These are phyloP conservation scores for Rhinocladiella mackenziei DNA, from an alignment of 2,329 filamentous ascomycete species.

Conservation along the genomic window DNA sequence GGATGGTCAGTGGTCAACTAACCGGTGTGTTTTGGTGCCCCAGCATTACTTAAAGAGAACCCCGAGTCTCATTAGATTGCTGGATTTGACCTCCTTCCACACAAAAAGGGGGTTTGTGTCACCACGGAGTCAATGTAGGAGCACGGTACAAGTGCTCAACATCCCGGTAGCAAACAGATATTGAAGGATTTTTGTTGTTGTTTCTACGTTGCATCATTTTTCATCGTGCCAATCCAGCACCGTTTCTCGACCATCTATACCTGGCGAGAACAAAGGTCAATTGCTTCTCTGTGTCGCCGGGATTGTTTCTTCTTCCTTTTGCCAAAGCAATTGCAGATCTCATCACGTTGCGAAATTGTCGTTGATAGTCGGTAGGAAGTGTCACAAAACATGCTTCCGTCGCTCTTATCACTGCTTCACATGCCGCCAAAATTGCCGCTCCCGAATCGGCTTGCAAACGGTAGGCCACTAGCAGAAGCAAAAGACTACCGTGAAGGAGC, in stretches of 20 bases:
- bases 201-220: neutral
- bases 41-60: too few relatives aligned
- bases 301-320: conserved; percentile 41
- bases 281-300: conserved; percentile 45
- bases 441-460: conserved; percentile 39
- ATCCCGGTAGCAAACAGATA: too few relatives aligned
- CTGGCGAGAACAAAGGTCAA: conserved; percentile 50
- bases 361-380: conserved; percentile 50
- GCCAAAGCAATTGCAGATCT: conserved; percentile 48
- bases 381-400: conserved; percentile 52
- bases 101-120: too few relatives aligned
- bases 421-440: conserved; percentile 43
- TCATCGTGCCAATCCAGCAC: conserved; percentile 37
- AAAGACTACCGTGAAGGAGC: conserved; percentile 50
- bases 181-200: neutral
- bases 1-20: too few relatives aligned
- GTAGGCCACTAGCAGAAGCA: conserved; percentile 49
- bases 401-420: conserved; percentile 50
- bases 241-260: conserved; percentile 50
- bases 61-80: too few relatives aligned
- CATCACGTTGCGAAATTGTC: conserved; percentile 55
- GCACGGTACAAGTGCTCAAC: too few relatives aligned
- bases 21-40: too few relatives aligned
- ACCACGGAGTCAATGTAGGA: too few relatives aligned
- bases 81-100: too few relatives aligned